Conservation (phyloP, 2,329 filamentous ascomycete genomes). For the Exophiala lecanii-corni region DNA sequence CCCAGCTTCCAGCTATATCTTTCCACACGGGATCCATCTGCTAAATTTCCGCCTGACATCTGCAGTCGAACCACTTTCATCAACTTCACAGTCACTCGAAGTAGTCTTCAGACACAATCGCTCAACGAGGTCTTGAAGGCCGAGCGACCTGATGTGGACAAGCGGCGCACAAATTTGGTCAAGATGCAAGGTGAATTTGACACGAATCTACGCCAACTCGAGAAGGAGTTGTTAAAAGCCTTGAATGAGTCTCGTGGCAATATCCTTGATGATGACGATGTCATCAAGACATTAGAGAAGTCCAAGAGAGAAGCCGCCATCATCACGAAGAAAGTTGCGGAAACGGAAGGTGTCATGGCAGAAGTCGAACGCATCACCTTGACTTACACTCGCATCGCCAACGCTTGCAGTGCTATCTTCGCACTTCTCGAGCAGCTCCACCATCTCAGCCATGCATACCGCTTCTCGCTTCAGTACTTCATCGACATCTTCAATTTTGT, state of each 20-base stretch:
- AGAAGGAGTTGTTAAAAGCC: conserved; percentile 88
- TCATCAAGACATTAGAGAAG: conserved; percentile 95
- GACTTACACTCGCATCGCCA: conserved; percentile 88
- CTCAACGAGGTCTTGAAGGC: conserved; percentile 97
- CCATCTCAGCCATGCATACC: conserved; percentile 98
- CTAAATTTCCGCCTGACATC: conserved; percentile 90
- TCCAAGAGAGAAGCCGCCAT: conserved; percentile 96
- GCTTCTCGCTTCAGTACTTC: conserved; percentile 98
- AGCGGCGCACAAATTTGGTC: conserved; percentile 92
- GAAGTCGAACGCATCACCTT: conserved; percentile 95
- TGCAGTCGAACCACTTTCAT: conserved; percentile 98
- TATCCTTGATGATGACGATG: conserved; percentile 95
- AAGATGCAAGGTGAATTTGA: conserved; percentile 99
- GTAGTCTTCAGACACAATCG: conserved; percentile 96
- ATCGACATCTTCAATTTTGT: conserved; percentile 95
- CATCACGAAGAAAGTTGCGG: conserved; percentile 91
- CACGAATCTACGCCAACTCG: conserved; percentile 90
- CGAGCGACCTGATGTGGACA: conserved; percentile 93
- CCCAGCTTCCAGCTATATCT: conserved; percentile 93
- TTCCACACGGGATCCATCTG: conserved; percentile 92
- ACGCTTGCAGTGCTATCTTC: conserved; percentile 94
- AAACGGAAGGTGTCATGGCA: conserved; percentile 96
- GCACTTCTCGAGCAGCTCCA: conserved; percentile 94
- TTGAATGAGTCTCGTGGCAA: conserved; percentile 97
- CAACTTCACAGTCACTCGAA: conserved; percentile 98